Conservation (phyloP, 129 eudicot species). For the Lonicera japonica region DNA sequence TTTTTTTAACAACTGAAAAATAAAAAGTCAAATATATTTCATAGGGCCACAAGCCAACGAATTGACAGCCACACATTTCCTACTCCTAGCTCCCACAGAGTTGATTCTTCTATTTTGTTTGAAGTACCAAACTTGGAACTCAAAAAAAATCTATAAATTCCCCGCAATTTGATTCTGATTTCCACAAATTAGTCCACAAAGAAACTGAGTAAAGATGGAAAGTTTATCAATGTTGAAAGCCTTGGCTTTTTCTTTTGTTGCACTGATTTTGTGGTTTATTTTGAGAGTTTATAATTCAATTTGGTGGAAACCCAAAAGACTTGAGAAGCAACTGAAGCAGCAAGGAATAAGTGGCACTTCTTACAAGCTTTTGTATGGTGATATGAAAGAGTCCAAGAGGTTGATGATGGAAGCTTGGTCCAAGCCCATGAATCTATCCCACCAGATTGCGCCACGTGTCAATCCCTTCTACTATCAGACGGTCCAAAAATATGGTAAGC, state of each 20-base stretch:
- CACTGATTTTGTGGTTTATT: background rate
- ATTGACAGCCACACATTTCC: background rate
- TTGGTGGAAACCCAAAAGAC: conserved; percentile 26
- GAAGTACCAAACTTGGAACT: too few relatives aligned
- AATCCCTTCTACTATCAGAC: conserved; percentile 6
- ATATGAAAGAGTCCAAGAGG: background rate
- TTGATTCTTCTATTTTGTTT: background rate
- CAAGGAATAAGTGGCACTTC: conserved; percentile 20
- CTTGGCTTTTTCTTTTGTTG: background rate
- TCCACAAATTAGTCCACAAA: background rate
- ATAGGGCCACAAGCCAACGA: background rate
- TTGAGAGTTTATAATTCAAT: background rate
- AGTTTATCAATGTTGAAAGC: background rate
- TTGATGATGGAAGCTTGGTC: conserved; percentile 4
- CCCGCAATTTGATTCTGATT: background rate
- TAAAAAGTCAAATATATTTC: background rate
- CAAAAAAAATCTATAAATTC: background rate
- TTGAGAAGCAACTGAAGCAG: conserved; percentile 4
- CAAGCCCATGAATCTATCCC: conserved; percentile 2
- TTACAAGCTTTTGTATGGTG: conserved; percentile 16
- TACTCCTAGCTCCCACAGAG: background rate
- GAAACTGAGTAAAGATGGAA: background rate
- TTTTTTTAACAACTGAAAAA: too few relatives aligned
- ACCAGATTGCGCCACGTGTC: conserved; percentile 6
- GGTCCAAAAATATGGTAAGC: conserved; percentile 14